These are phyloP conservation scores for Diplodia sapinea DNA, from an alignment of 2,329 filamentous ascomycete genomes.

Conservation along the genomic window DNA sequence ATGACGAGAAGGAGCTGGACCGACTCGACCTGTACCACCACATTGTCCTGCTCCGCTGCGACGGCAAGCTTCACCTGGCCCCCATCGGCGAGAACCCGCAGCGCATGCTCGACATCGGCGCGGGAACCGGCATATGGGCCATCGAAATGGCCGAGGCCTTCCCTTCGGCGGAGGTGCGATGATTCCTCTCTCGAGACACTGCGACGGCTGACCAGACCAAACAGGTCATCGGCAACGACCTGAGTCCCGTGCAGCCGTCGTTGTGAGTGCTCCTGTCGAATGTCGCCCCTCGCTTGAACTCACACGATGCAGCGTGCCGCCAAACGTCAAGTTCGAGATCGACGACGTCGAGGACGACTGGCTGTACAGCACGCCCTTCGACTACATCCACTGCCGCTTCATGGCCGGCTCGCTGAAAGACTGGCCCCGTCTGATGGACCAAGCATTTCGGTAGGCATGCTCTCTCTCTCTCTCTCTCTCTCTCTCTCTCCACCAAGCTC, in stretches of 20 bases:
- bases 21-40: constrained; percentile 16
- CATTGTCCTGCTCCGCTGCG: constrained; percentile 5
- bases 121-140: constrained; percentile 11
- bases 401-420: constrained; percentile 42
- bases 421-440: constrained; percentile 43
- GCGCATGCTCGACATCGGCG: constrained; percentile 32
- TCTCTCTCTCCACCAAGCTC: neutral
- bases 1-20: constrained; percentile 21
- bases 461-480: too few relatives aligned
- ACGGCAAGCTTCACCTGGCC: constrained; percentile 21
- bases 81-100: constrained; percentile 31
- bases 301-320: constrained; percentile 37
- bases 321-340: constrained; percentile 51
- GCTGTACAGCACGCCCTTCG: constrained; percentile 44
- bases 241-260: constrained; percentile 11
- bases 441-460: constrained; percentile 40
- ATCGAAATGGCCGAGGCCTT: constrained; percentile 8
- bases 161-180: constrained; percentile 1
- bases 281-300: neutral
- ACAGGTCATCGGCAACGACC: constrained; percentile 37
- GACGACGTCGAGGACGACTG: constrained; percentile 51
- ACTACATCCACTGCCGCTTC: constrained; percentile 45
- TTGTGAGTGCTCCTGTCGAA: constrained; percentile 8
- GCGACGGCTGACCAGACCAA: neutral
- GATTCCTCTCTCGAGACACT: too few relatives aligned